Conservation (phyloP, 768 basidiomycete genomes). For the Rhizopogon vulgaris region DNA sequence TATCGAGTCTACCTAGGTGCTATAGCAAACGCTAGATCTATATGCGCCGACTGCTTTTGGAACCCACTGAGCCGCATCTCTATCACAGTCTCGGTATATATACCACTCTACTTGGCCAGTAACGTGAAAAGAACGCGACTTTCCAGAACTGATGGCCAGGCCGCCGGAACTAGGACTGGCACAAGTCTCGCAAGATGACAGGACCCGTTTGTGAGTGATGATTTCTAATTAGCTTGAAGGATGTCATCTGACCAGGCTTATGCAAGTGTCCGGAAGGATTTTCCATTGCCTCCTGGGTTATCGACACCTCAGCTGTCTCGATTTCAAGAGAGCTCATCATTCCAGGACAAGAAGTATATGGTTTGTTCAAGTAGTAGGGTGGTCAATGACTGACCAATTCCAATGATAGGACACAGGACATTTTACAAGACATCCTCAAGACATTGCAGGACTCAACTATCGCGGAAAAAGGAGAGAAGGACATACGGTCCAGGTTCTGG, state of each 20-base stretch:
- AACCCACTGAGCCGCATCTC: neutral
- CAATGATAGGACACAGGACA: neutral
- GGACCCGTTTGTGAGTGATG: neutral
- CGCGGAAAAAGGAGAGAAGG: neutral
- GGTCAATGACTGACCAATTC: neutral
- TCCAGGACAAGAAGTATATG: too few relatives aligned
- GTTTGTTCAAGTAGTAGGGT: too few relatives aligned
- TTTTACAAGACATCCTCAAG: neutral
- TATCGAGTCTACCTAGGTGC: neutral
- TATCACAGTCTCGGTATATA: neutral
- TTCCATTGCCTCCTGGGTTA: too few relatives aligned
- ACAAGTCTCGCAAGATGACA: neutral
- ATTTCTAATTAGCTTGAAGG: neutral
- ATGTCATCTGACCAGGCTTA: too few relatives aligned
- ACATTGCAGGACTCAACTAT: neutral
- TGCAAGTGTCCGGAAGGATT: too few relatives aligned
- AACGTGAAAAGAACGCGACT: neutral
- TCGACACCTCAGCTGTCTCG: too few relatives aligned
- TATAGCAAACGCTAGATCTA: neutral
- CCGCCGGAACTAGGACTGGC: neutral
- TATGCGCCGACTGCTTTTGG: neutral
- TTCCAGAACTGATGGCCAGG: neutral
- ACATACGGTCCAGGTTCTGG: constrained; percentile 8
- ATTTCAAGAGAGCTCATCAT: too few relatives aligned
- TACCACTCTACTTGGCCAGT: neutral